Conservation (phyloP, 257 asterid species). For the Solanum chmielewskii region DNA sequence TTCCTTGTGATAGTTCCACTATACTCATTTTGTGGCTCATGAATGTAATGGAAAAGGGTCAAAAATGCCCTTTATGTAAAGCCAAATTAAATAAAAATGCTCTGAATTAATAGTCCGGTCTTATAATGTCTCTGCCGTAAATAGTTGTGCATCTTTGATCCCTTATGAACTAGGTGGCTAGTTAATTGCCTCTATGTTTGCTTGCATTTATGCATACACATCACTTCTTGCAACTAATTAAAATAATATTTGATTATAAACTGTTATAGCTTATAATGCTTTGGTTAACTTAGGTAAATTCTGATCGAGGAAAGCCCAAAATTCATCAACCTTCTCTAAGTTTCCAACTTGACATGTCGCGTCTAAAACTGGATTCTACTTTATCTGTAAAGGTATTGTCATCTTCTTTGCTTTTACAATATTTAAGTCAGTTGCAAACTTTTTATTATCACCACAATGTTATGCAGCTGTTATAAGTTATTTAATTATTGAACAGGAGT, state of each 20-base stretch:
- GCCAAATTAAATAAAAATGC: background rate
- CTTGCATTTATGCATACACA: background rate
- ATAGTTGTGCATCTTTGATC: background rate
- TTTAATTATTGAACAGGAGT: background rate
- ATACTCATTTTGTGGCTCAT: background rate
- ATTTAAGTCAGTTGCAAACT: background rate
- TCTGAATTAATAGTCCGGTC: background rate
- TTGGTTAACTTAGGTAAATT: slow-evolving; percentile 23
- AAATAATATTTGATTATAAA: background rate
- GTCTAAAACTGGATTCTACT: slow-evolving; percentile 30
- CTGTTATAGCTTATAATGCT: background rate
- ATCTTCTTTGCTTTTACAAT: background rate
- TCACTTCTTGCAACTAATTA: background rate
- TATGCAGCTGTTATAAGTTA: background rate
- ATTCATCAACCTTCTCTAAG: slow-evolving; percentile 45
- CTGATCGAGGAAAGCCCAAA: slow-evolving; percentile 25
- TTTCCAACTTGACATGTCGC: slow-evolving; percentile 52
- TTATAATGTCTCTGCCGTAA: background rate
- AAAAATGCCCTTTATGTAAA: background rate
- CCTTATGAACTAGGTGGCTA: background rate
- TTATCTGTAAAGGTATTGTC: slow-evolving; percentile 60
- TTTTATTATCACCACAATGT: background rate
- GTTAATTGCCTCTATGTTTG: background rate
- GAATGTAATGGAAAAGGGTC: background rate
- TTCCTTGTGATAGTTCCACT: background rate